Evolutionary conservation across 2,329 filamentous ascomycete genomes (phyloP), one percentile per base, ranked within the genome.

Genomic region (Fusarium euwallaceae): DNA sequence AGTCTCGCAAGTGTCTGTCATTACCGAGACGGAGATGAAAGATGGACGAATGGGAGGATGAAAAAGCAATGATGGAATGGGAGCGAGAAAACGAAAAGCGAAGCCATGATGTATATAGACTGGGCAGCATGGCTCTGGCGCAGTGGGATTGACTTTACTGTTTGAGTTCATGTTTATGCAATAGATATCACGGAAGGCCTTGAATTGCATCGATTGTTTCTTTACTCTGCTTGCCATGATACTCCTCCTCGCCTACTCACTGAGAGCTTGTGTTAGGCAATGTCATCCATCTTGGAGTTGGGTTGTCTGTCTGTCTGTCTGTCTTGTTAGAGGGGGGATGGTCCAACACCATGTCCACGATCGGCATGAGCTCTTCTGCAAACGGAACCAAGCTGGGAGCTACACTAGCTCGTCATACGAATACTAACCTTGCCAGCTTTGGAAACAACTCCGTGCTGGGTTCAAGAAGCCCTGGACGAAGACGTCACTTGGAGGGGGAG

Each of bases 101-200:
- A 75, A 68, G 68, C 71, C 62, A 70, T 55, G 61, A 65, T 66
- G 71, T 77, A 73, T 77, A 73, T 73, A 77, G 76, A 78, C 65
- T 70, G 62, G 68, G 72, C 58, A 69, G 70, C 56, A 29, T 69
- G 27, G 64, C 53, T 55, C 32, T 76, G 65, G 61, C 60, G 48
- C 34, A 22, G 48, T 51, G 29, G 56, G 64, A 36, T 34, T 41
- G 53, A 56, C 22, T 66, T 70, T 39, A 14, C 12, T 67, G 48
- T 59, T 65, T 61, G 51, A 22, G 36, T 39, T 48, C 66, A 53
- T 48, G 66, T 61, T 64, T 71, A 59, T 58, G 55, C 41, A 69
- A 70, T 70, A 78, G 69, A 78, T 65, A 37, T 55, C n/a, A 45
- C 27, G 62, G 43, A 60, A 41, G 32, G 20, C 45, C 45, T 20